phyloP scores from a whole-genome alignment of 495 filamentous ascomycete species.

The Neurospora pannonica region DNA sequence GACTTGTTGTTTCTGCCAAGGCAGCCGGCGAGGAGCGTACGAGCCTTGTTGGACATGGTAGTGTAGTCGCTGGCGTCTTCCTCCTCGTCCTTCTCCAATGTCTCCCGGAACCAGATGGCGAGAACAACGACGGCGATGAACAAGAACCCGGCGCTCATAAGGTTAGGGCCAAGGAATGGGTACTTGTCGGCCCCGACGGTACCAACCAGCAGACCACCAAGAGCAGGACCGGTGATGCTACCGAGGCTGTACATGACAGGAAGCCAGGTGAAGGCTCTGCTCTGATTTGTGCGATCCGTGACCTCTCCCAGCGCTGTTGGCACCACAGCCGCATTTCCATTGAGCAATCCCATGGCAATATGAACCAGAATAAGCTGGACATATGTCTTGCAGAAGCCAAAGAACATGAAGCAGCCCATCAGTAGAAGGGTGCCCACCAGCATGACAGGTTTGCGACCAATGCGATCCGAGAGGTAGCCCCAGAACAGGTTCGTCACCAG shows the following conservation, averaged over 20 bases:
- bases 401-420: slow-evolving; percentile 69
- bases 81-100: slow-evolving; percentile 60
- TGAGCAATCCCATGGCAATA: slow-evolving; percentile 80
- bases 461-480: slow-evolving; percentile 81
- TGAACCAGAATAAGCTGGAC: slow-evolving; percentile 80
- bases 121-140: slow-evolving; percentile 63
- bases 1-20: slow-evolving; percentile 7
- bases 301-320: slow-evolving; percentile 91
- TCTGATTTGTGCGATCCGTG: slow-evolving; percentile 91
- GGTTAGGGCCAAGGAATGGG: slow-evolving; percentile 79
- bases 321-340: slow-evolving; percentile 80
- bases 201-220: slow-evolving; percentile 76
- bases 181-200: slow-evolving; percentile 43
- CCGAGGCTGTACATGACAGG: slow-evolving; percentile 90
- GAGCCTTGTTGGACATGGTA: slow-evolving; percentile 4
- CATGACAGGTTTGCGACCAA: slow-evolving; percentile 91
- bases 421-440: slow-evolving; percentile 77
- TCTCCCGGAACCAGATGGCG: slow-evolving; percentile 76
- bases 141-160: slow-evolving; percentile 63
- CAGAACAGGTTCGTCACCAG: slow-evolving; percentile 87
- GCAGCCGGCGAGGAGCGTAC: slow-evolving; percentile 1
- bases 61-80: slow-evolving; percentile 5
- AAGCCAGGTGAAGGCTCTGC: slow-evolving; percentile 80
- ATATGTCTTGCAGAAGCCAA: slow-evolving; percentile 78
- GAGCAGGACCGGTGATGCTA: slow-evolving; percentile 79